Percentiles rank a stretch among this genome's conserved stretches.
Conservation (phyloP, 179 eudicot species). For the Vitellaria paradoxa region DNA sequence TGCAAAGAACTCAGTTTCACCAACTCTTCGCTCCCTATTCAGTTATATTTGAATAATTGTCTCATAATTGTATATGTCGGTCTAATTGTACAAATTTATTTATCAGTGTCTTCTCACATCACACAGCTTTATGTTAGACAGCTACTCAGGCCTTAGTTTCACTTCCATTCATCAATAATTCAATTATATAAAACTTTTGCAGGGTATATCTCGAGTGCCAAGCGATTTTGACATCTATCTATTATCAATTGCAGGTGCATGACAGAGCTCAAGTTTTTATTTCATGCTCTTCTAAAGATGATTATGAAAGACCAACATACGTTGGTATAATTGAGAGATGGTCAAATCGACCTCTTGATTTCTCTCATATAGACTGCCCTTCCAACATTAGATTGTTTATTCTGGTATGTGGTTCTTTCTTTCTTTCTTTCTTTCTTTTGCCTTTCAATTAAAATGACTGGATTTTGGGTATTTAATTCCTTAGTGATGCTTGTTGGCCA, state of each 20-base stretch:
- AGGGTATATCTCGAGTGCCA: neutral
- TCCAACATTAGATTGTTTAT: constrained; percentile 50
- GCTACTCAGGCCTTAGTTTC: neutral
- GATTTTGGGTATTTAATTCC: constrained; percentile 12
- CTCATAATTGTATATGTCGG: too few species aligned
- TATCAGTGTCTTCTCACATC: too few species aligned
- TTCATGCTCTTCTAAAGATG: constrained; percentile 50
- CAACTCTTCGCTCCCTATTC: too few species aligned
- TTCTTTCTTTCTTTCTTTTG: neutral
- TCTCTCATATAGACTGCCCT: constrained; percentile 56
- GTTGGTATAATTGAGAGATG: constrained; percentile 72
- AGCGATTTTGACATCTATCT: neutral
- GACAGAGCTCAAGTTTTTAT: constrained; percentile 93
- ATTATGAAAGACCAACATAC: constrained; percentile 46
- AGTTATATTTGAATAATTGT: too few species aligned
- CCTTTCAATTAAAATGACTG: neutral
- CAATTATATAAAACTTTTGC: neutral
- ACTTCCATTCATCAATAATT: neutral
- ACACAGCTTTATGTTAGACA: neutral
- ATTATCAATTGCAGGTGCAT: constrained; percentile 60
- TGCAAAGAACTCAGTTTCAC: too few species aligned
- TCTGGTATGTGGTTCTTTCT: constrained; percentile 46
- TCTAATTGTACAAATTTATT: too few species aligned
- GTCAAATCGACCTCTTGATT: constrained; percentile 64
- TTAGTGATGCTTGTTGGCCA: neutral